Evolutionary conservation across 2,329 filamentous ascomycete genomes (phyloP), one percentile per base, ranked within the genome.

Genomic region (Xylariaceae sp.): DNA sequence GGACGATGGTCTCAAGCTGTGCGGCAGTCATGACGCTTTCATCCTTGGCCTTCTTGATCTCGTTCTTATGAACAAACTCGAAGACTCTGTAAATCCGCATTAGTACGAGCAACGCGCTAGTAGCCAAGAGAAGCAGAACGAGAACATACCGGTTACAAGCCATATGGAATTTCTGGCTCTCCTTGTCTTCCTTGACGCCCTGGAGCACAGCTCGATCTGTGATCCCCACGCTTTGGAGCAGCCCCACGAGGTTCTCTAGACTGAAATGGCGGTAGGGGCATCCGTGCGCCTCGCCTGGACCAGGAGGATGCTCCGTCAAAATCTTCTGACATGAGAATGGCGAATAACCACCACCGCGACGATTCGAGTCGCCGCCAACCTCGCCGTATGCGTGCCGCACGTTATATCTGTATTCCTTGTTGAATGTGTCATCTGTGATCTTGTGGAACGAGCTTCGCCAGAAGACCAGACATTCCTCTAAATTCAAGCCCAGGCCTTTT

Each of bases 321-420:
- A 99, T 92, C 77, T 95, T 97, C 71, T 97, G 93, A 73, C 94
- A 99, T 56, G 89, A 94, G 71, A 91, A 95, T 0, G 94, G 91
- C 53, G 89, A 89, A 73, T 97, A 97, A 17, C 93, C 93, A 57
- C 89, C 84, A 48, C 92, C 89, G 56, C 93, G 85, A 37, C 93
- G 84, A 71, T 96, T 97, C 17, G 86, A 82, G 74, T 97, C 93
- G 59, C 93, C 93, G 57, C 94, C 94, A 0, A 97, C 94, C 69
- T 97, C 93, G 66, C 94, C 94, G 73, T 97, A 99, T 0, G 81
- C 75, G 80, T 99, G 93, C n/a, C 92, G 89, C 59, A 97, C 85
- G 73, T 99, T 97, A 81, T 99, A 99, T 50, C 89, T 84, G 77
- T 99, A 97, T 72, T 97, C 92, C 72, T 97, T 97, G 76, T 95